phyloP scores from a whole-genome alignment of 176 grass and related monocot species.

The Panicum miliaceum region DNA sequence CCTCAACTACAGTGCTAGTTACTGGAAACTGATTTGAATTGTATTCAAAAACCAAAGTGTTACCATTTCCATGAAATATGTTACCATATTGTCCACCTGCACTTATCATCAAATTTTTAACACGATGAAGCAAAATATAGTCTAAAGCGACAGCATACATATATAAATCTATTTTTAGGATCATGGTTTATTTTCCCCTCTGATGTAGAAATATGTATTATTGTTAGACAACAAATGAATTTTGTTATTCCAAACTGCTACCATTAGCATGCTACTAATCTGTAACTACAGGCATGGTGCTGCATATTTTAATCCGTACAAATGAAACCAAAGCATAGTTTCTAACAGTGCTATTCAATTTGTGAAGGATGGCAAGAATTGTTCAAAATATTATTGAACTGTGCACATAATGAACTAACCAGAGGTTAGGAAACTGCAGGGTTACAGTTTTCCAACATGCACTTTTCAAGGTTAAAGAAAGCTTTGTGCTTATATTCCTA shows the following conservation, averaged over 20 bases:
- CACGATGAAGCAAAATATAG: conserved; percentile 6
- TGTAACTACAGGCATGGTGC: neutral
- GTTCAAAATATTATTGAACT: conserved; percentile 25
- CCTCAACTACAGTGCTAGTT: neutral
- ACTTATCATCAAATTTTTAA: conserved; percentile 1
- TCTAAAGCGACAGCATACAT: conserved; percentile 1
- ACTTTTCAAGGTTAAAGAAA: neutral
- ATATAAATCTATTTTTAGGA: neutral
- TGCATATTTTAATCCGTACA: conserved; percentile 10
- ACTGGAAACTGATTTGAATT: neutral
- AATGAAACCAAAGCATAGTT: conserved; percentile 34
- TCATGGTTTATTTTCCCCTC: neutral
- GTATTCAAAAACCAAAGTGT: neutral
- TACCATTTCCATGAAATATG: neutral
- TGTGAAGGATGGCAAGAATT: conserved; percentile 2
- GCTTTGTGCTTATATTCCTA: neutral
- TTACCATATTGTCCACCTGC: neutral
- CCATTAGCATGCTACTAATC: conserved; percentile 3
- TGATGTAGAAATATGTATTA: conserved; percentile 10
- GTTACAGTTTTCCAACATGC: neutral
- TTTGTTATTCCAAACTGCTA: neutral
- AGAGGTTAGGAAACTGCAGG: neutral
- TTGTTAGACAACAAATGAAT: neutral
- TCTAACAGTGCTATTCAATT: conserved; percentile 1
- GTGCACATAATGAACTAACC: conserved; percentile 8